Evolutionary conservation across 2,329 filamentous ascomycete species (phyloP), one percentile per base, ranked within the genome.

Genomic region (Trichoderma sp.): DNA sequence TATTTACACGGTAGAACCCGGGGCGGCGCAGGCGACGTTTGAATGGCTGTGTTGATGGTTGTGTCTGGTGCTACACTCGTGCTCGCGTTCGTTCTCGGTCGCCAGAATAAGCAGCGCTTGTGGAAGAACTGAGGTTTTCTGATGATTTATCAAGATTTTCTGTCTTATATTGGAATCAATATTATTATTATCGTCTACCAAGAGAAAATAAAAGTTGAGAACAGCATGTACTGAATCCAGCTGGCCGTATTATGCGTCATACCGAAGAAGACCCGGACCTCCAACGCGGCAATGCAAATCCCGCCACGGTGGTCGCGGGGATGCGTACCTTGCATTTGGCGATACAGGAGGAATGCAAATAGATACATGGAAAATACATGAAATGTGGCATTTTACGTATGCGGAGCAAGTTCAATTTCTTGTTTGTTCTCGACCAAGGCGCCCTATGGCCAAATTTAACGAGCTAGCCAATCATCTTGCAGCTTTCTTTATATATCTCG

Each of bases 21-120:
- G 63, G 56, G 62, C 62, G 52, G 52, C 62, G 33, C 63, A 66
- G 63, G 53, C 47, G 35, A 58, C 53, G 40, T 24, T 21, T 37
- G n/a, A 16, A 56, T 56, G 62, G 62, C 62, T 65, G 49, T 56
- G 62, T 52, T 52, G 14, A 14, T 13, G 5, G 7, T 65, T 24
- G 7, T 56, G 33, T 33, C 52, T 33, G 27, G 27, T 27, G 27
- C 27, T 61, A 13, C n/a, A 11, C 47, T 49, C 5, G n/a, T 10
- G 19, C 19, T 47, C 61, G 61, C 47, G 19, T 14, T 47, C 61
- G 61, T 33, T 37, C 16, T 63, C 33, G 33, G 47, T 64, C 29
- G 16, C 19, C 40, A n/a, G n/a, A 49, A 53, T 37, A 14, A 35
- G 27, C 31, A 37, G 13, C 2, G 4, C 13, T 49, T 49, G 19